A percentile compares a stretch with the other conserved stretches of the same genome.
phyloP scores from a whole-genome alignment of 2,329 filamentous ascomycete genomes.

The Stemphylium lycopersici region DNA sequence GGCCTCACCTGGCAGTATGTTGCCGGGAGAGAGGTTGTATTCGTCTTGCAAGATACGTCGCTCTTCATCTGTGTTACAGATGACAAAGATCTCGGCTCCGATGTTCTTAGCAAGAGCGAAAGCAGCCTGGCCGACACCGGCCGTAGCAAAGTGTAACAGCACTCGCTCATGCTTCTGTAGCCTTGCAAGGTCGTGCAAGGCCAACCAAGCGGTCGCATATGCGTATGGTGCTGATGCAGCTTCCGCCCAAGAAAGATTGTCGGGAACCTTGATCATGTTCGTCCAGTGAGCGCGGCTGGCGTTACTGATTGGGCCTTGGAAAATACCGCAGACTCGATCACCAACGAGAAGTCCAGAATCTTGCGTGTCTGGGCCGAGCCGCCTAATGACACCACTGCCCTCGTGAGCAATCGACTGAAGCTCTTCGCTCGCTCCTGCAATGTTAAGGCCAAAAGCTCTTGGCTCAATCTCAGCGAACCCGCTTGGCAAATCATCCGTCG shows the following conservation, averaged over 20 bases:
- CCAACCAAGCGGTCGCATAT: not conserved
- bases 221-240: not conserved
- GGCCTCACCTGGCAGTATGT: not conserved
- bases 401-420: not conserved
- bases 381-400: not conserved
- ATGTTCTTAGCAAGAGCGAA: not conserved
- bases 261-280: not conserved
- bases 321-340: conserved; percentile 5
- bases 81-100: not conserved
- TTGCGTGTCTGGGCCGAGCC: not conserved
- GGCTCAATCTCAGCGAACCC: no score
- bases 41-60: not conserved
- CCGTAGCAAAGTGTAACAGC: not conserved
- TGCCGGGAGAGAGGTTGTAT: not conserved
- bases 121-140: not conserved
- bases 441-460: no score
- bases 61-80: not conserved
- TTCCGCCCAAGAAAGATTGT: not conserved
- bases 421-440: no score
- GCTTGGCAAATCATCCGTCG: no score
- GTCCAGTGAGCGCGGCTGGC: not conserved
- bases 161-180: not conserved
- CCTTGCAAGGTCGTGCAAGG: not conserved
- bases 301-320: not conserved
- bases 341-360: not conserved